A percentile compares a stretch with the other conserved stretches of the same genome.
phyloP scores from a whole-genome alignment of 148 eudicot genomes.

The Chenopodium berlandieri region DNA sequence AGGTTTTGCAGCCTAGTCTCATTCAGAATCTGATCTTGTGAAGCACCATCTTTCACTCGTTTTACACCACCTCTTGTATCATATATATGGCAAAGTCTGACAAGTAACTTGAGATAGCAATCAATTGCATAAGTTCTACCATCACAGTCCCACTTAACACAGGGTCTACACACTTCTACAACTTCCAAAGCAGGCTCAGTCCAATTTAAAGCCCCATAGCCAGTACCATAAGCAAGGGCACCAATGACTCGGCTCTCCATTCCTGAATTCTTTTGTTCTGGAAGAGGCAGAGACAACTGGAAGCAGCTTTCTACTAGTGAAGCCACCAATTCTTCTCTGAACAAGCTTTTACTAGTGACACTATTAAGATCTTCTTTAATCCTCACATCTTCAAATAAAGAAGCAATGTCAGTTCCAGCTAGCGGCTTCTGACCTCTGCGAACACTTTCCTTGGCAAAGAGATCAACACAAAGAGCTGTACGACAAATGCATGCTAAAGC shows the following conservation, averaged over 20 bases:
- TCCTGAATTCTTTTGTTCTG: constrained; percentile 89
- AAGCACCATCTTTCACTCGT: constrained; percentile 96
- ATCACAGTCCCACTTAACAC: constrained; percentile 98
- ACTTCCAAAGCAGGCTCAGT: constrained; percentile 96
- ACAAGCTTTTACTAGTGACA: constrained; percentile 79
- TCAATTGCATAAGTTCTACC: constrained; percentile 98
- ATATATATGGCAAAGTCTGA: constrained; percentile 94
- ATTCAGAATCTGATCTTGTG: constrained; percentile 95
- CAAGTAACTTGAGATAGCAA: constrained; percentile 91
- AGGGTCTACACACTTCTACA: constrained; percentile 96
- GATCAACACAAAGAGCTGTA: constrained; percentile 96
- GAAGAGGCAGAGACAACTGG: constrained; percentile 96
- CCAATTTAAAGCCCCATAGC: constrained; percentile 99
- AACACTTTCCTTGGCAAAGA: constrained; percentile 88
- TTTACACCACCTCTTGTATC: constrained; percentile 98
- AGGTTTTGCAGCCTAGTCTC: constrained; percentile 89
- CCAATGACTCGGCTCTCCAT: constrained; percentile 99
- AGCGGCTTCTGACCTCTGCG: constrained; percentile 96
- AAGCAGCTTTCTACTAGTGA: constrained; percentile 97
- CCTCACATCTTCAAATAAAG: constrained; percentile 78
- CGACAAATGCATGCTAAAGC: constrained; percentile 98
- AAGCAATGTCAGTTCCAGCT: constrained; percentile 92
- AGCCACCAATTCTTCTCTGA: constrained; percentile 96
- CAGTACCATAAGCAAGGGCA: constrained; percentile 98
- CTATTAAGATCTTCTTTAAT: constrained; percentile 82